Base-by-base conservation (phyloP, 2,329 filamentous ascomycete species). In the Talaromyces sp. region DNA sequence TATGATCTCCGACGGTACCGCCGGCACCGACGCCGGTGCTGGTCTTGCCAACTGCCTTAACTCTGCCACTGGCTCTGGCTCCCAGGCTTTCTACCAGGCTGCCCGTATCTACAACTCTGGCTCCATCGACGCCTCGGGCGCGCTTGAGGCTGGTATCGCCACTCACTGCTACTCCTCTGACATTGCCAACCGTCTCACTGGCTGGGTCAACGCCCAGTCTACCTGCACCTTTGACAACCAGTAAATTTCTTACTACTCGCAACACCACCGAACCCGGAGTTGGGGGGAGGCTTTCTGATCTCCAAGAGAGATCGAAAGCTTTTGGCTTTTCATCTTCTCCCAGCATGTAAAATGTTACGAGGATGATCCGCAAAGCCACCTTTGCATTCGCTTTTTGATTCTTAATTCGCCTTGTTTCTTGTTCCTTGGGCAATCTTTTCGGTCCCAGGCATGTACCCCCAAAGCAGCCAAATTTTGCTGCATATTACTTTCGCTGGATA, bases 91-190 rank as follows among this genome's bases (percentile, higher is more conserved):
- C 58, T 63, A 63, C 56, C 68, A 68, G 29, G 73, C 67, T 13
- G 71, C 73, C 17, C 61, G 72, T 49, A 65, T 72, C 27, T 75
- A 75, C 64, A 75, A 75, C 62, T 75, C 73, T 0, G 73, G 73
- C 29, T 64, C 64, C 0, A 67, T 74, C 17, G 64, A 64, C 35
- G 10, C 60, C 1, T 65, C 63, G 3, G 64, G 64, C 2, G 69
- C 74, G 51, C 66, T 75, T 19, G 71, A 56, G 5, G 63, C 73
- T 56, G 77, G 77, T 53, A 71, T 79, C 65, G 66, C 64, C 8
- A 41, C 78, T 77, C 74, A 76, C 63, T 83, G 80, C 72, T 84
- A 84, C 66, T 73, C 77, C 9, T 75, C 71, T 26, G 81, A 84
- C 63, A 73, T 84, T 64, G 81, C 82, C 55, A 82, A 82, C 65